Evolutionary conservation across 352 stramenopile species (phyloP).

Genomic region (Phytophthora megakarya): DNA sequence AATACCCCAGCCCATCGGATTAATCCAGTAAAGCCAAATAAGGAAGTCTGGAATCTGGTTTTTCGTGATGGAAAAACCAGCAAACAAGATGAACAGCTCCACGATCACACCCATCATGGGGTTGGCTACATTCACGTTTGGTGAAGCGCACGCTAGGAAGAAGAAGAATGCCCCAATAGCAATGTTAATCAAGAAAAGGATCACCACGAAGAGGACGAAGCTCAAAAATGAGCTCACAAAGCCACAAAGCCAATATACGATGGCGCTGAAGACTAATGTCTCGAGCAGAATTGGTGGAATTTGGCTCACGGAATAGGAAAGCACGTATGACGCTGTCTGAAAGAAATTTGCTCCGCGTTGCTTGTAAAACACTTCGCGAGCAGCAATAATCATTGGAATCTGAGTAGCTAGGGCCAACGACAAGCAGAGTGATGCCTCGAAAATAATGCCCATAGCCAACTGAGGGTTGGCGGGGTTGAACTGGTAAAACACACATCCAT

Average conservation of each 20-base stretch:
- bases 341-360: constrained; percentile 26
- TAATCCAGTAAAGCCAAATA: constrained; percentile 30
- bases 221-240: constrained; percentile 20
- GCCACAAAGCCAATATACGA: constrained; percentile 33
- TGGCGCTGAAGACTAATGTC: constrained; percentile 9
- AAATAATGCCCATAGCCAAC: constrained; percentile 24
- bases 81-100: constrained; percentile 20
- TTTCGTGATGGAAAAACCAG: constrained; percentile 24
- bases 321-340: constrained; percentile 24
- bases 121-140: constrained; percentile 23
- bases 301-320: constrained; percentile 18
- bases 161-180: constrained; percentile 18
- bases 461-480: constrained; percentile 17
- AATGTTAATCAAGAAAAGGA: constrained; percentile 20
- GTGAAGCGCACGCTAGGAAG: constrained; percentile 17
- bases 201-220: constrained; percentile 24
- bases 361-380: constrained; percentile 29
- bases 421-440: constrained; percentile 19
- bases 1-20: constrained; percentile 24
- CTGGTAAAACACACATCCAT: constrained; percentile 30
- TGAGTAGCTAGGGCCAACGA: constrained; percentile 18
- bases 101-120: constrained; percentile 3
- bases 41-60: constrained; percentile 30
- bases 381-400: constrained; percentile 18
- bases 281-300: constrained; percentile 21